Base-by-base conservation (phyloP, 2,329 filamentous ascomycete genomes). In the Ophiocordyceps camponoti-leonardi region DNA sequence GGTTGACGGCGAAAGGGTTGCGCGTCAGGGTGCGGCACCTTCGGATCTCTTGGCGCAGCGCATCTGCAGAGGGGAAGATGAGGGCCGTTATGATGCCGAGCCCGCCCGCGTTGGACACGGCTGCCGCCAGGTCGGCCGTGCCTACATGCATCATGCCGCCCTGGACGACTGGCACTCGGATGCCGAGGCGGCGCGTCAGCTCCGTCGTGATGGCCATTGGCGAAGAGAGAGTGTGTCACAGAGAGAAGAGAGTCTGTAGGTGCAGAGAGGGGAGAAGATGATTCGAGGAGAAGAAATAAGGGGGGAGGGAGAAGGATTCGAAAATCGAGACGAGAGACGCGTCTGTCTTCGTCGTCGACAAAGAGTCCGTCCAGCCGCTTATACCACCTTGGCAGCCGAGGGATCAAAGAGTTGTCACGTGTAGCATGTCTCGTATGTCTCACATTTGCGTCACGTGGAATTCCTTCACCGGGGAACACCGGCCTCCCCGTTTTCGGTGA, bases 21-120 rank as follows among this genome's bases (percentile, higher is more conserved):
- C 71, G 69, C 47, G 85, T 92, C 69, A 96, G 78, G 51, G 72
- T 77, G 54, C 80, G 82, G 72, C 86, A 94, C 67, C 77, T 81
- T 51, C 77, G 81, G 66, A 98, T 98, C 69, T 98, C 92, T 59
- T 85, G 83, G 63, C 90, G 87, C 47, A 98, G 80, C 60, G 86
- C 87, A 63, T 87, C 85, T 43, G 92, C 90, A 16, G 84, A 83
- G 31, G 92, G 85, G 75, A 94, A 93, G 45, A 93, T 96, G 58
- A 96, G 79, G 43, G 83, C 85, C 28, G 85, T 92, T 63, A 92
- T 74, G 59, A 92, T 79, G 56, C 85, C 85, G 46, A 92, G 71
- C 43, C 83, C 85, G 52, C 85, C 85, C n/a, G 84, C 82, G 63
- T 86, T 86, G 58, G 77, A 82, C 50, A 87, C 83, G 52, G 83